Conservation (phyloP, 371 early-diverging fungal species). For the Chytridium lagenaria region DNA sequence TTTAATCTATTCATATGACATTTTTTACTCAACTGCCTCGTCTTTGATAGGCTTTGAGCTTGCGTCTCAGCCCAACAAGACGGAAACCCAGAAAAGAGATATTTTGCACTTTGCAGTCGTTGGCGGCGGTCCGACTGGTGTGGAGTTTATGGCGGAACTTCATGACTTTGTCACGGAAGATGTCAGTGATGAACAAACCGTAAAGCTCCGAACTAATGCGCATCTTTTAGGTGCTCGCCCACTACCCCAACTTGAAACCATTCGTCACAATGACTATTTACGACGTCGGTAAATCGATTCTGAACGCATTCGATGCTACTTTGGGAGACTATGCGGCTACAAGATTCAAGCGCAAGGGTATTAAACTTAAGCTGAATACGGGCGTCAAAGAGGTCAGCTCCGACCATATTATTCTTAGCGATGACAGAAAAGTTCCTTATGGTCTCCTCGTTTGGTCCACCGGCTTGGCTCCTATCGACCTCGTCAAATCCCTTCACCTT, state of each 20-base stretch:
- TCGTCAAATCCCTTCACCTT: constrained; percentile 51
- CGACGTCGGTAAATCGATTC: constrained; percentile 77
- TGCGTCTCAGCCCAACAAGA: constrained; percentile 40
- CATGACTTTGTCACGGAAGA: constrained; percentile 87
- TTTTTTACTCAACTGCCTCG: background rate
- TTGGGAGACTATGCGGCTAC: constrained; percentile 71
- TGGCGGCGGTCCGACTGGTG: constrained; percentile 72
- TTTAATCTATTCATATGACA: too few species aligned
- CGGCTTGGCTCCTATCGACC: constrained; percentile 75
- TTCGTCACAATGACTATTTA: constrained; percentile 72
- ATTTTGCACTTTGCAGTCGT: constrained; percentile 57
- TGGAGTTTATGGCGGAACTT: constrained; percentile 61
- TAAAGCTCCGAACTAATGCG: too few species aligned
- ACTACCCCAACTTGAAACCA: constrained; percentile 67
- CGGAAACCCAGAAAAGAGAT: constrained; percentile 49
- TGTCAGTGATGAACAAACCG: too few species aligned
- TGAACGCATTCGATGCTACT: constrained; percentile 79
- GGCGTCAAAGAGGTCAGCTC: constrained; percentile 68
- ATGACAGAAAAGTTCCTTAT: constrained; percentile 54
- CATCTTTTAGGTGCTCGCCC: constrained; percentile 55
- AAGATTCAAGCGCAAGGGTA: constrained; percentile 74
- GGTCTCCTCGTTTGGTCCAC: constrained; percentile 83
- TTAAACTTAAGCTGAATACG: constrained; percentile 76
- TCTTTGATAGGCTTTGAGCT: constrained; percentile 43
- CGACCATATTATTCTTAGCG: constrained; percentile 50